phyloP scores from a whole-genome alignment of 1,284 basidiomycete genomes.

The Sporisorium scitamineum region DNA sequence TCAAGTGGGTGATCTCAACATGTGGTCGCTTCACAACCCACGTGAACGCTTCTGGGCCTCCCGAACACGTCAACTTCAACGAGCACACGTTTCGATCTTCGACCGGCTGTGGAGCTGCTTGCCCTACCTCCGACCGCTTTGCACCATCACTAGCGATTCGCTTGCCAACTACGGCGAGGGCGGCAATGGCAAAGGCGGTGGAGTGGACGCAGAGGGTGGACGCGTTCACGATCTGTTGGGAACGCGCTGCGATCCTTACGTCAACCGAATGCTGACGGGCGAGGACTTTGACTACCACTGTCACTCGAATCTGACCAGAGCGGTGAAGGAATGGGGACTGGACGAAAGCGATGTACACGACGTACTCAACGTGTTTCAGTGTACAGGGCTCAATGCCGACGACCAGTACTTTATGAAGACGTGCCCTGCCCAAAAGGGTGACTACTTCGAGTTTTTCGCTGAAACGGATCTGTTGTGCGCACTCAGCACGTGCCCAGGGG shows the following conservation, averaged over 20 bases:
- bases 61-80: constrained; percentile 36
- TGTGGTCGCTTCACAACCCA: constrained; percentile 30
- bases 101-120: constrained; percentile 36
- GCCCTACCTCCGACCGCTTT: constrained; percentile 39
- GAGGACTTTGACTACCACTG: constrained; percentile 41
- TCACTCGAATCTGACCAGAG: constrained; percentile 28
- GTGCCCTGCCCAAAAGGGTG: constrained; percentile 33
- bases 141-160: constrained; percentile 36
- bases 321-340: constrained; percentile 24
- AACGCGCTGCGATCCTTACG: constrained; percentile 37
- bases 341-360: constrained; percentile 35
- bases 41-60: constrained; percentile 42
- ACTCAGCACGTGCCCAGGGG: constrained; percentile 33
- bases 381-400: constrained; percentile 28
- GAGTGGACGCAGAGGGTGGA: constrained; percentile 29
- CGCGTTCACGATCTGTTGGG: constrained; percentile 34
- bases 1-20: constrained; percentile 31
- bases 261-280: constrained; percentile 36
- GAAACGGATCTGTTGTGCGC: constrained; percentile 37
- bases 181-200: constrained; percentile 21
- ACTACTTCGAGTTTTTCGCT: constrained; percentile 37
- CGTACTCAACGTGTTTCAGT: constrained; percentile 42
- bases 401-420: constrained; percentile 50
- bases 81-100: constrained; percentile 36
- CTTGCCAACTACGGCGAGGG: constrained; percentile 20